phyloP scores from a whole-genome alignment of 1,284 basidiomycete genomes.

The Earliella scabrosa region DNA sequence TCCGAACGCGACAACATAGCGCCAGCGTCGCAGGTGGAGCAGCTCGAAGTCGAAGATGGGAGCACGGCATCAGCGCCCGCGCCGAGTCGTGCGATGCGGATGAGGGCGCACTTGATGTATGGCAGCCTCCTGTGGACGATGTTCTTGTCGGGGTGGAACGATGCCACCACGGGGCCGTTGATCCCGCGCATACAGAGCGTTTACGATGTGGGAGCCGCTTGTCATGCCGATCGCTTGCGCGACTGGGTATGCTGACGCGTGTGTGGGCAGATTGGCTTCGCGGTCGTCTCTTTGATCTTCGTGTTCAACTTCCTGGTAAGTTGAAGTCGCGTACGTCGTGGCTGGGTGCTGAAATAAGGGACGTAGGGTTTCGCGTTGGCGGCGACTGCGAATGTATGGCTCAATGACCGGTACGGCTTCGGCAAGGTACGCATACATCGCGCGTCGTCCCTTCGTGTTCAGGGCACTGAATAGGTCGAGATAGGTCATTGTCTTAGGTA shows the following conservation, averaged over 20 bases:
- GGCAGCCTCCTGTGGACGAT: constrained; percentile 2
- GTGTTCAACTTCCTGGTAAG: constrained; percentile 45
- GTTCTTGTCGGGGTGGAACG: constrained; percentile 52
- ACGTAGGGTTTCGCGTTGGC: constrained; percentile 57
- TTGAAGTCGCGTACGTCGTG: neutral
- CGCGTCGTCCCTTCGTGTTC: too few relatives aligned
- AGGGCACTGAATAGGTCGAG: too few relatives aligned
- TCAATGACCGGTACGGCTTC: constrained; percentile 61
- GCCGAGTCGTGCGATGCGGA: neutral
- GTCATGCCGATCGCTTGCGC: neutral
- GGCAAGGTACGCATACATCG: constrained; percentile 63
- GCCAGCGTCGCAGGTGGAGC: too few relatives aligned
- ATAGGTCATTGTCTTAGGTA: neutral
- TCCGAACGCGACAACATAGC: too few relatives aligned
- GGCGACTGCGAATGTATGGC: constrained; percentile 53
- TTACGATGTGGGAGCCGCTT: constrained; percentile 59
- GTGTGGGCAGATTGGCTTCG: constrained; percentile 34
- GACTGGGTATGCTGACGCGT: neutral
- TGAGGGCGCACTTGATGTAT: constrained; percentile 4
- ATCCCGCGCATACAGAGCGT: constrained; percentile 58
- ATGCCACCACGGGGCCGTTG: constrained; percentile 58
- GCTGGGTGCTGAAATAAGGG: neutral
- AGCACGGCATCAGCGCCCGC: neutral
- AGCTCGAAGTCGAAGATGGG: neutral
- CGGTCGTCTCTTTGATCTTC: constrained; percentile 9